Evolutionary conservation across 805 yeast species (phyloP).

Genomic region (Myxozyma geophila): DNA sequence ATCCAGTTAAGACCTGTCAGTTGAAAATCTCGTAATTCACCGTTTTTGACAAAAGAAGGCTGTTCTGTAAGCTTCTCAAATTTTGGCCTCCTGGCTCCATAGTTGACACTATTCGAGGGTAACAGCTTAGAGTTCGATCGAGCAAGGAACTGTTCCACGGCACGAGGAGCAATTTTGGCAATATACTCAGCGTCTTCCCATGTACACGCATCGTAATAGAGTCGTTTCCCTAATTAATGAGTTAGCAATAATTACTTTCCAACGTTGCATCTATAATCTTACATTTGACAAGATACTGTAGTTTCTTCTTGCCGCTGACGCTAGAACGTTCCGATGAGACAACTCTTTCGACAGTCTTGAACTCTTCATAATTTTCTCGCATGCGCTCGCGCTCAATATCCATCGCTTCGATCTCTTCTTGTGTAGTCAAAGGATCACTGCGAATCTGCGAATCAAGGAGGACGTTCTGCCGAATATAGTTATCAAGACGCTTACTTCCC

Average conservation of each 20-base stretch:
- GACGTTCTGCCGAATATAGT: slow-evolving; percentile 80
- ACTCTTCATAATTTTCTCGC: slow-evolving; percentile 82
- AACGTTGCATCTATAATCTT: not conserved
- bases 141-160: slow-evolving; percentile 80
- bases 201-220: slow-evolving; percentile 92
- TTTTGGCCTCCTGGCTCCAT: slow-evolving; percentile 74
- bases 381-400: slow-evolving; percentile 86
- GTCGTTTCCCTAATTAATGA: slow-evolving; percentile 58
- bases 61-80: slow-evolving; percentile 86
- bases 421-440: slow-evolving; percentile 77
- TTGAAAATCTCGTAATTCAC: slow-evolving; percentile 95
- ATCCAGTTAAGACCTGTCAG: slow-evolving; percentile 98
- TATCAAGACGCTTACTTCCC: slow-evolving; percentile 86
- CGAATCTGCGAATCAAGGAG: slow-evolving; percentile 75
- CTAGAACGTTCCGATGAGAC: slow-evolving; percentile 75
- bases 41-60: slow-evolving; percentile 87
- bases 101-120: slow-evolving; percentile 78
- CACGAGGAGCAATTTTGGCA: slow-evolving; percentile 79
- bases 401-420: slow-evolving; percentile 92
- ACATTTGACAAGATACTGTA: slow-evolving; percentile 88
- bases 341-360: slow-evolving; percentile 84
- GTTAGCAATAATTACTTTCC: not conserved
- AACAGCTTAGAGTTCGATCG: slow-evolving; percentile 81
- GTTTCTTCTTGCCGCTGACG: slow-evolving; percentile 45
- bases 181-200: slow-evolving; percentile 94